phyloP scores from a whole-genome alignment of 2,329 filamentous ascomycete genomes.

The Apiospora pterosperma region DNA sequence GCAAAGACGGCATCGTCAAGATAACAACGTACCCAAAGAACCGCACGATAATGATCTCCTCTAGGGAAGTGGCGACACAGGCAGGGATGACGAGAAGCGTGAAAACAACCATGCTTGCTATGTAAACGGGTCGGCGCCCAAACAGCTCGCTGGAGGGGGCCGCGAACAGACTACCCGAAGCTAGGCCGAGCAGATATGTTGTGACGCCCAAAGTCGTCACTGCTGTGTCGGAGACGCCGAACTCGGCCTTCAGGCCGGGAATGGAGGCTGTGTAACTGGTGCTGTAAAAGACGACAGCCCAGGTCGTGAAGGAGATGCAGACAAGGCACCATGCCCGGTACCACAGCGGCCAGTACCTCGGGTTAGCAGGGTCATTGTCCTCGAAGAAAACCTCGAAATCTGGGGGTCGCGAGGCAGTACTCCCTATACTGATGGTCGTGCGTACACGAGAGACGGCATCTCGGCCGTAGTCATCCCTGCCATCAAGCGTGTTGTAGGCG shows the following conservation, averaged over 20 bases:
- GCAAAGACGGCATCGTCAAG: neutral
- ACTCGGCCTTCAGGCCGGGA: conserved; percentile 65
- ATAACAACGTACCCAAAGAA: conserved; percentile 60
- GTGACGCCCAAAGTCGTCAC: conserved; percentile 74
- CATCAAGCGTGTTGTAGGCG: conserved; percentile 32
- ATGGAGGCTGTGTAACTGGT: conserved; percentile 76
- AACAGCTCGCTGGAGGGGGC: conserved; percentile 73
- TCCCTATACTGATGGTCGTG: conserved; percentile 39
- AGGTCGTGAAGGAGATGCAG: conserved; percentile 43
- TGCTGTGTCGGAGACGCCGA: conserved; percentile 53
- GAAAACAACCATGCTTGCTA: conserved; percentile 62
- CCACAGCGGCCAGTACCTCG: conserved; percentile 63
- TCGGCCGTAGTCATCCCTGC: conserved; percentile 12
- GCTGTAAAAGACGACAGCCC: conserved; percentile 65
- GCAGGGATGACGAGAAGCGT: conserved; percentile 68
- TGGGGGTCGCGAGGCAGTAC: conserved; percentile 42
- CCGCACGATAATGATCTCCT: conserved; percentile 65
- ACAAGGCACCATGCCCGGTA: conserved; percentile 39
- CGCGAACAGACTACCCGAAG: conserved; percentile 66
- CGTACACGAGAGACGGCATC: conserved; percentile 44
- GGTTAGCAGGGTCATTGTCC: conserved; percentile 59
- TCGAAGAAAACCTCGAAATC: conserved; percentile 74
- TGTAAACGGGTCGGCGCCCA: conserved; percentile 66
- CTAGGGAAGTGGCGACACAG: conserved; percentile 64
- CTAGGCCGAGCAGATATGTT: conserved; percentile 73